phyloP scores from a whole-genome alignment of 2,329 filamentous ascomycete species.

The Fusarium sulawesiense region DNA sequence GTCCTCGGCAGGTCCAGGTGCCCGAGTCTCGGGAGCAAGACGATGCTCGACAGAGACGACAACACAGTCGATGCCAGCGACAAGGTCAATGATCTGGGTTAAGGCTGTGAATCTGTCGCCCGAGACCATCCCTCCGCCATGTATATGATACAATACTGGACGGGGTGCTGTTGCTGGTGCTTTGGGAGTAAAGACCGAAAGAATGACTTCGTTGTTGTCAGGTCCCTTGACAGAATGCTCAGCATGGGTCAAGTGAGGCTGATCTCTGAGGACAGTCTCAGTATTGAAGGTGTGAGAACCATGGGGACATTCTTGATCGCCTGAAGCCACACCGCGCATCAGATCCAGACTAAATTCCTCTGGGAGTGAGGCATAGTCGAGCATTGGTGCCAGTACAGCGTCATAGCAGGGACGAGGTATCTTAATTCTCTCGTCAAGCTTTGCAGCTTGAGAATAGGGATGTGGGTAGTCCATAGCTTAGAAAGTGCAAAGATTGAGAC shows the following conservation, averaged over 20 bases:
- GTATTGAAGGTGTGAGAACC: conserved; percentile 9
- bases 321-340: conserved; percentile 9
- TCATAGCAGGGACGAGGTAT: conserved; percentile 3
- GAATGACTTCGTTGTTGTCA: neutral
- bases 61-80: neutral
- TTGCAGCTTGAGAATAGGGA: conserved; percentile 8
- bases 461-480: neutral
- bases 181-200: neutral
- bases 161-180: neutral
- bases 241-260: neutral
- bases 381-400: neutral
- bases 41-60: conserved; percentile 9
- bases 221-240: neutral
- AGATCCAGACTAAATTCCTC: conserved; percentile 11
- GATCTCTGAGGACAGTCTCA: neutral
- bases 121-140: conserved; percentile 7
- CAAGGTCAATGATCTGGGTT: neutral
- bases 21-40: neutral
- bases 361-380: conserved; percentile 8
- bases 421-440: conserved; percentile 9
- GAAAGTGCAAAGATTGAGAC: fast-evolving
- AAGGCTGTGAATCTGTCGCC: conserved; percentile 1
- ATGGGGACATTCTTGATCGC: conserved; percentile 5
- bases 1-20: conserved; percentile 5
- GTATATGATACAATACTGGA: conserved; percentile 9